These are phyloP conservation scores for Cadophora sp. DNA, from an alignment of 2,329 filamentous ascomycete species.

Conservation along the genomic window DNA sequence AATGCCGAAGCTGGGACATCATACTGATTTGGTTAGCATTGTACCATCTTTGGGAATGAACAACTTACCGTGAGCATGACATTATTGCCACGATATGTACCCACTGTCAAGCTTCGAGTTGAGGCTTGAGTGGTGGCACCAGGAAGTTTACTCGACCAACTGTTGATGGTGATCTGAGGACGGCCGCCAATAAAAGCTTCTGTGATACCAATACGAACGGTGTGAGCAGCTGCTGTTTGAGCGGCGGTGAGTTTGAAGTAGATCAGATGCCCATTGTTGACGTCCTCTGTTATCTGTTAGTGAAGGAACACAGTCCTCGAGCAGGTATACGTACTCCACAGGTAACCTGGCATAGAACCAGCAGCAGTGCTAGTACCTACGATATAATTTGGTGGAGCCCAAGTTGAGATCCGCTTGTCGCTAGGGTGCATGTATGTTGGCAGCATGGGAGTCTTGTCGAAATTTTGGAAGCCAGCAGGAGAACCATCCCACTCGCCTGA, in stretches of 20 bases:
- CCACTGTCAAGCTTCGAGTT: conserved; percentile 68
- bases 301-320: background rate
- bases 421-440: conserved; percentile 47
- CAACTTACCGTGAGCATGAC: conserved; percentile 21
- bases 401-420: conserved; percentile 24
- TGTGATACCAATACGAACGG: conserved; percentile 69
- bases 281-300: conserved; percentile 37
- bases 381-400: conserved; percentile 37
- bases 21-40: background rate
- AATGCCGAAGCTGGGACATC: conserved; percentile 26
- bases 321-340: conserved; percentile 44
- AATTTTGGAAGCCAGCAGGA: conserved; percentile 43
- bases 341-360: conserved; percentile 50
- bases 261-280: conserved; percentile 51
- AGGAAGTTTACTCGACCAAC: conserved; percentile 56
- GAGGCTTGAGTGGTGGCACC: conserved; percentile 66
- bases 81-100: conserved; percentile 62
- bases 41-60: background rate
- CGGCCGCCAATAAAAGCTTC: conserved; percentile 65
- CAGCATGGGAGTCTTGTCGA: conserved; percentile 26
- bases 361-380: conserved; percentile 46
- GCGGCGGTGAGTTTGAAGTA: conserved; percentile 53
- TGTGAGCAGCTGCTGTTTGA: conserved; percentile 52
- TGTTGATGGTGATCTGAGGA: conserved; percentile 63
- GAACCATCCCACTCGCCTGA: conserved; percentile 46